Base-by-base conservation (phyloP, 2,329 filamentous ascomycete species). In the Podosphaera aphanis region DNA sequence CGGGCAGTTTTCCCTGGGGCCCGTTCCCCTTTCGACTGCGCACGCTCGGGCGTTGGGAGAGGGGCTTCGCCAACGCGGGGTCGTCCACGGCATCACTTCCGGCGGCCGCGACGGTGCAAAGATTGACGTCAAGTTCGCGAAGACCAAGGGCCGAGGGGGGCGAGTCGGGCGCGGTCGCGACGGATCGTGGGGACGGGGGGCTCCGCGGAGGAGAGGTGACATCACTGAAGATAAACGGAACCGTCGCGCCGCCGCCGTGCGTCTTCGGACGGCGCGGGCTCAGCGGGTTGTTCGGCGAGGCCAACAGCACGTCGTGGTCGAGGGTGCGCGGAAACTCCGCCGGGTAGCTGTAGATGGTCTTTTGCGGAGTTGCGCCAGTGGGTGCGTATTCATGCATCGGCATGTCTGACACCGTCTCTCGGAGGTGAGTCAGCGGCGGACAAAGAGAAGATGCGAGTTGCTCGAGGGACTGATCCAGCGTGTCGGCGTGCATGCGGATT, bases 291-390 rank as follows among this genome's bases (percentile, higher is more conserved):
- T 18, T 71, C 66, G 11, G 13, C 5, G 21, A 4, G 15, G 18
- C 18, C 15, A 77, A 63, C 23, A 79, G 62, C 11, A 60, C 63
- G 11, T 77, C 70, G 55, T 77, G 73, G 1, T 63, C 56, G 55
- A 75, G 71, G 0, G 90, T 95, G 21, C 77, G 75, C 2, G 90
- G 90, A 1, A 98, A 68, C 2, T 70, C 66, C 1, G 73, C 80
- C 0, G 84, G 82, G 56, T 83, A 93, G n/a, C 74, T 68, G 61
- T 95, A 98, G 45, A 75, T 68, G 25, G 69, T 66, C 63, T 86
- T 90, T 57, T 81, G 74, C 0, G 90, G 90, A 1, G 90, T 95
- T 41, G 79, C 70, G 44, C 90, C 88, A 0, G 90, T 95, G 0
- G 82, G 73, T 33, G 74, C 67, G 60, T 95, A 95, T 58, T 94